Percentiles rank a stretch among this genome's conserved stretches.
Conservation (phyloP, 495 filamentous ascomycete species). For the Endocarpon pusillum region DNA sequence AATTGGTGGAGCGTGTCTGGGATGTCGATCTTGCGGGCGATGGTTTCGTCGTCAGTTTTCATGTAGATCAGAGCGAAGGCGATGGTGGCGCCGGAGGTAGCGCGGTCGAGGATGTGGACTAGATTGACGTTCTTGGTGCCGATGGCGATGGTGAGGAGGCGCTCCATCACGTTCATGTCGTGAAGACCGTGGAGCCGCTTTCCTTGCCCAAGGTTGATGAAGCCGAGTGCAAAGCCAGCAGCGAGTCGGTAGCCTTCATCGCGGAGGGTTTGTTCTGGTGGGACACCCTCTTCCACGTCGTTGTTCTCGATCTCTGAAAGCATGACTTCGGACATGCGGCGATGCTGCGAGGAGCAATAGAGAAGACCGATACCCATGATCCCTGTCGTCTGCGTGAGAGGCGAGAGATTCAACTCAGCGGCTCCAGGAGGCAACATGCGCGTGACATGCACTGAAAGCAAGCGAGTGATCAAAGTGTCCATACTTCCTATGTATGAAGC, state of each 20-base stretch:
- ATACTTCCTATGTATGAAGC: slow-evolving; percentile 91
- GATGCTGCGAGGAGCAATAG: slow-evolving; percentile 90
- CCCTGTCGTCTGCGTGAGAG: slow-evolving; percentile 87
- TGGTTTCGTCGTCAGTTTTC: slow-evolving; percentile 80
- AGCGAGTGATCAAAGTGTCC: slow-evolving; percentile 84
- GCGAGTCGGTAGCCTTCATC: slow-evolving; percentile 91
- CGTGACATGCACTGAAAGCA: slow-evolving; percentile 94
- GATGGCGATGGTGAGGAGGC: slow-evolving; percentile 68
- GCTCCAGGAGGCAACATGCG: slow-evolving; percentile 81
- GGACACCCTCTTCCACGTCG: slow-evolving; percentile 50
- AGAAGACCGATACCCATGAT: slow-evolving; percentile 94
- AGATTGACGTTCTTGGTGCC: slow-evolving; percentile 73
- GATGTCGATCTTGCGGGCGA: slow-evolving; percentile 84
- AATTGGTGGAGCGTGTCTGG: slow-evolving; percentile 80
- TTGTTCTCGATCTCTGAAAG: slow-evolving; percentile 86
- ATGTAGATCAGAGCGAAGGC: slow-evolving; percentile 91
- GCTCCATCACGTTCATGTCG: slow-evolving; percentile 86
- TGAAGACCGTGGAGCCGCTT: slow-evolving; percentile 74
- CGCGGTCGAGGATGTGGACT: slow-evolving; percentile 82
- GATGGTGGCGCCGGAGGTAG: slow-evolving; percentile 75
- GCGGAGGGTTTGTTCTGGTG: slow-evolving; percentile 50
- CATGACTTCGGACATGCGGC: slow-evolving; percentile 97
- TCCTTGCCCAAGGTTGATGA: slow-evolving; percentile 88
- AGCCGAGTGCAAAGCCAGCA: slow-evolving; percentile 82
- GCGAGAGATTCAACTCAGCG: slow-evolving; percentile 83